Evolutionary conservation across 2,329 filamentous ascomycete genomes (phyloP), one percentile per base, ranked within the genome.

Genomic region (Chaetomiaceae sp.): DNA sequence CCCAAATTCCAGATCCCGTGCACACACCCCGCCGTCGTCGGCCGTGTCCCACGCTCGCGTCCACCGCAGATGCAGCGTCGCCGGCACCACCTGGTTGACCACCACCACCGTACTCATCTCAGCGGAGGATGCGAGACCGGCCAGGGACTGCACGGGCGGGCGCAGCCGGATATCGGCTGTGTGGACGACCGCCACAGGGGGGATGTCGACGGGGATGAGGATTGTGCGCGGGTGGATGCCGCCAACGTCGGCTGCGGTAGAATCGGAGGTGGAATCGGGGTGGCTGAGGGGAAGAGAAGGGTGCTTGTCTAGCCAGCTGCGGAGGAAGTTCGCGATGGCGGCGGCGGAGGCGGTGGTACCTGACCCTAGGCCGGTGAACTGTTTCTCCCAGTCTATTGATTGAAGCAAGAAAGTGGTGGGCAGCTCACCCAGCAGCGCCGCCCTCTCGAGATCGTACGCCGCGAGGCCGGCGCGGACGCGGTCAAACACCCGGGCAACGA

Each of bases 181-280:
- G 64, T 95, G 86, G 0, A 97, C 78, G 17, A 95, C 79, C 38
- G 87, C 80, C 2, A 95, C 74, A 1, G 84, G 82, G 0, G 91
- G 91, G 1, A 98, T 81, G 48, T 95, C 88, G 12, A 98, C 90
- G 0, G 90, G 87, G 43, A 98, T 94, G 24, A 85, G 72, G 56
- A 98, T 90, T 11, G 81, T 65, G 5, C n/a, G n/a, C n/a, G n/a
- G n/a, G n/a, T n/a, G n/a, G n/a, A n/a, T n/a, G n/a, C n/a, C n/a
- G n/a, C n/a, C n/a, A n/a, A n/a, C n/a, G n/a, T n/a, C n/a, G n/a
- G n/a, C n/a, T n/a, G n/a, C n/a, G 72, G 17, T 75, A 15, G 10
- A 69, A 18, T 65, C 43, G 5, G 47, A 30, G 10, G 59, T 12
- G 57, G 57, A 40, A 10, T 27, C 20, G 53, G 24, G 50, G 32